Evolutionary conservation across 2,329 filamentous ascomycete species (phyloP).

Genomic region (Colletotrichum trifolii): DNA sequence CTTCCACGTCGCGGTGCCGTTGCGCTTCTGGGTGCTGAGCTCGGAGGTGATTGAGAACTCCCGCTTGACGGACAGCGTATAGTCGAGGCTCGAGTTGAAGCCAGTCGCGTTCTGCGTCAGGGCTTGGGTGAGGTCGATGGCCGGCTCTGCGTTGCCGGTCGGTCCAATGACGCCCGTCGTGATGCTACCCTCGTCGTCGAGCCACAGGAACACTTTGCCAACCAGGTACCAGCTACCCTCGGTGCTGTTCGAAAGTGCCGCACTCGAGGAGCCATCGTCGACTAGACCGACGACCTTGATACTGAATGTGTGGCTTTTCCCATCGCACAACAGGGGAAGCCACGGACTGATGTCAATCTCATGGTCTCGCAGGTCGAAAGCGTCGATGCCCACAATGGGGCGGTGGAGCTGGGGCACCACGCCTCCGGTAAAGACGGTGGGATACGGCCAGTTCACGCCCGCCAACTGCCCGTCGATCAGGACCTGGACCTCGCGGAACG

Average conservation of each 20-base stretch:
- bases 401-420: conserved; percentile 81
- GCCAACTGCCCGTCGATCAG: conserved; percentile 78
- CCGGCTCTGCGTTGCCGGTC: conserved; percentile 49
- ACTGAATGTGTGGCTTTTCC: conserved; percentile 71
- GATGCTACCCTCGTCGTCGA: conserved; percentile 61
- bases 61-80: conserved; percentile 67
- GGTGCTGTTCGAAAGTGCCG: conserved; percentile 64
- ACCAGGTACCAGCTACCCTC: conserved; percentile 78
- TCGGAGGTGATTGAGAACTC: conserved; percentile 63
- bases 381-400: conserved; percentile 81
- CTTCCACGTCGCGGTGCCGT: conserved; percentile 59
- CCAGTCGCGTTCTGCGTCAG: conserved; percentile 61
- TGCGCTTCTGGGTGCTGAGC: conserved; percentile 60
- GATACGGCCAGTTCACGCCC: conserved; percentile 84
- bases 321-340: conserved; percentile 76
- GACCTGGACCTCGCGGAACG: conserved; percentile 84
- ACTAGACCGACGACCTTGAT: conserved; percentile 76
- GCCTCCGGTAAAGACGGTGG: conserved; percentile 84
- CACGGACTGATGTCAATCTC: conserved; percentile 87
- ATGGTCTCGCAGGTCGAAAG: conserved; percentile 81
- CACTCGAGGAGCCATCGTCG: conserved; percentile 59
- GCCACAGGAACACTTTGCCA: conserved; percentile 83
- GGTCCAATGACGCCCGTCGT: conserved; percentile 60
- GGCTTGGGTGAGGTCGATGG: conserved; percentile 60
- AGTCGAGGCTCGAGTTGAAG: conserved; percentile 68